Conservation (phyloP, 257 asterid species). For the Buddleja alternifolia region DNA sequence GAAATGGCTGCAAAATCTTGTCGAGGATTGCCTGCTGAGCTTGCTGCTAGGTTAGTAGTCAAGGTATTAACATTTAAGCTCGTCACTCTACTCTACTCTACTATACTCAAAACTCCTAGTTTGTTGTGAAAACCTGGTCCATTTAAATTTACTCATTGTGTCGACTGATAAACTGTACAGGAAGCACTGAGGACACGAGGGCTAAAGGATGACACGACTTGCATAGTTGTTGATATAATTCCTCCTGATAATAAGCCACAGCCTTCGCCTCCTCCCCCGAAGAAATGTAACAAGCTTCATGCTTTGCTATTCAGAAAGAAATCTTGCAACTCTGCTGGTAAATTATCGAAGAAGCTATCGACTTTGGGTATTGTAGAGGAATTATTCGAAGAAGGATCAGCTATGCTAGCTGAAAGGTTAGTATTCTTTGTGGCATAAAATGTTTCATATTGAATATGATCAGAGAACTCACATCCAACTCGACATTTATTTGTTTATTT, state of each 20-base stretch:
- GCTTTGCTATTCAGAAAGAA: no score
- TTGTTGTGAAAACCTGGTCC: no score
- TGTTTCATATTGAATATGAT: no score
- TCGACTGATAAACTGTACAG: slow-evolving; percentile 36
- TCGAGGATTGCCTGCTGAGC: slow-evolving; percentile 80
- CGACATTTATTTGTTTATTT: no score
- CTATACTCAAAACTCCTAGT: no score
- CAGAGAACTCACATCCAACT: no score
- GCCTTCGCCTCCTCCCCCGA: slow-evolving; percentile 32
- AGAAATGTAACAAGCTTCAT: no score
- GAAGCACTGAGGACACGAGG: slow-evolving; percentile 79
- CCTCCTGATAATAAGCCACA: slow-evolving; percentile 49
- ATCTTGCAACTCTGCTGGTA: slow-evolving; percentile 32
- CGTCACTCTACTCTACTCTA: neutral
- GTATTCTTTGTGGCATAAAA: slow-evolving; percentile 20
- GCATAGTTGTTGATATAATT: slow-evolving; percentile 76
- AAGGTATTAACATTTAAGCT: slow-evolving; percentile 48
- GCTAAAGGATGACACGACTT: slow-evolving; percentile 84
- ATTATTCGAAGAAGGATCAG: slow-evolving; percentile 85
- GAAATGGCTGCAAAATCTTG: slow-evolving; percentile 75
- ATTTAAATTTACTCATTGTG: slow-evolving; percentile 1
- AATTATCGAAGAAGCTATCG: slow-evolving; percentile 36
- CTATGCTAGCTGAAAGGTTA: slow-evolving; percentile 72
- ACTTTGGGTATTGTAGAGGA: slow-evolving; percentile 78
- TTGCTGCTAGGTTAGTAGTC: slow-evolving; percentile 69